phyloP scores from a whole-genome alignment of 805 yeast genomes.

The Candida koratica region DNA sequence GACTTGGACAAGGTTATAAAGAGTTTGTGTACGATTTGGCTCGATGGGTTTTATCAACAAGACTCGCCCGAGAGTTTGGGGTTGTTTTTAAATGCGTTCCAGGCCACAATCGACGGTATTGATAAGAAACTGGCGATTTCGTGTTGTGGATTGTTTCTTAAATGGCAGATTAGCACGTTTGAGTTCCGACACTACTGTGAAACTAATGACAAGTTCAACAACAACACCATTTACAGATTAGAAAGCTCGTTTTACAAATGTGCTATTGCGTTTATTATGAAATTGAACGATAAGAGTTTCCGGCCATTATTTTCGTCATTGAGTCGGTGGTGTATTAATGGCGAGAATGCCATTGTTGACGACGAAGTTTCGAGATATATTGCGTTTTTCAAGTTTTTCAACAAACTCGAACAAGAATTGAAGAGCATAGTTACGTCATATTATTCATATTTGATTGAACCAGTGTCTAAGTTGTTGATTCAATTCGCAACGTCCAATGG shows the following conservation, averaged over 20 bases:
- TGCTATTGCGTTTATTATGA: conserved; percentile 76
- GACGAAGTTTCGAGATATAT: conserved; percentile 55
- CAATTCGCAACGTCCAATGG: conserved; percentile 39
- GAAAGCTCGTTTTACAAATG: conserved; percentile 73
- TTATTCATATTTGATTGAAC: conserved; percentile 79
- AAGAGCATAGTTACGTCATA: conserved; percentile 86
- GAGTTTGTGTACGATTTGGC: conserved; percentile 64
- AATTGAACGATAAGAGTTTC: conserved; percentile 88
- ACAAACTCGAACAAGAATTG: conserved; percentile 75
- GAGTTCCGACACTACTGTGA: conserved; percentile 56
- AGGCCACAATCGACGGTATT: conserved; percentile 57
- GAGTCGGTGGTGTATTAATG: conserved; percentile 89
- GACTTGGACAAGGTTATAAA: conserved; percentile 62
- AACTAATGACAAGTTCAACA: conserved; percentile 44
- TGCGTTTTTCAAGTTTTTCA: conserved; percentile 83
- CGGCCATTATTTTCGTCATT: conserved; percentile 85
- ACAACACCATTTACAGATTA: conserved; percentile 72
- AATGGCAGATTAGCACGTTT: conserved; percentile 64
- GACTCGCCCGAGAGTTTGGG: conserved; percentile 48
- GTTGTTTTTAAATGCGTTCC: conserved; percentile 64
- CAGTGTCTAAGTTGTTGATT: conserved; percentile 55
- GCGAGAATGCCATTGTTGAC: conserved; percentile 56
- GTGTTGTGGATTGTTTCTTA: conserved; percentile 64
- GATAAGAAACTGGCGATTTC: conserved; percentile 74
- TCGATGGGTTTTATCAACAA: conserved; percentile 25